Evolutionary conservation across 2,329 filamentous ascomycete genomes (phyloP), one percentile per base, ranked within the genome.

Genomic region (Colletotrichum eleusines): DNA sequence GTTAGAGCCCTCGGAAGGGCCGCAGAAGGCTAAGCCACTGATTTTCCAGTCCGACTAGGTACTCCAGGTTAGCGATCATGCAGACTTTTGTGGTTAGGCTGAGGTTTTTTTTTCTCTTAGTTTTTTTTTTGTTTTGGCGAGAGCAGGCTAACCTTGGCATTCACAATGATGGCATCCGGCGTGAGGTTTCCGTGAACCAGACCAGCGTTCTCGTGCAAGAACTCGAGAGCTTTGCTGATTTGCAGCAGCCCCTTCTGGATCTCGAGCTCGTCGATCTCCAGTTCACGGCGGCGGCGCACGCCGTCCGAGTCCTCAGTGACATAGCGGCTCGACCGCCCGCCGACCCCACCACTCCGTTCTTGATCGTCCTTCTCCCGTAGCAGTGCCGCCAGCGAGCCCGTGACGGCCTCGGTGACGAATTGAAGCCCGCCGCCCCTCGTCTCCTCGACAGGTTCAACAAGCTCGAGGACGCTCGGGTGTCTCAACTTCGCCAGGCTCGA

Each of bases 41-140:
- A 99, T 93, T 80, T 99, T 99, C 96, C 96, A 99, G 81, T 99
- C 96, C 58, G 94, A 97, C 91, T 93, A n/a, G n/a, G n/a, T n/a
- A 76, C 76, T 72, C 69, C 35, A 35, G 26, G 76, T 84, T 77
- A 83, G 79, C 40, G 18, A 54, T 20, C 55, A 42, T 12, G 8
- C 16, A n/a, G 5, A 5, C 23, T 14, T 11, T 31, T 58, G 11
- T 44, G 14, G 40, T 1, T 28, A 26, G 40, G 44, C 40, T 50
- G 46, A 48, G 55, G 46, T 61, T 20, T 3, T 31, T 33, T 23
- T 26, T n/a, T n/a, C n/a, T n/a, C n/a, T n/a, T n/a, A n/a, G n/a
- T n/a, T n/a, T n/a, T n/a, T n/a, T n/a, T n/a, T n/a, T n/a, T n/a
- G n/a, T n/a, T n/a, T n/a, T n/a, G n/a, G n/a, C 9, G 14, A 5